Evolutionary conservation across 176 grass and related monocot genomes (phyloP).

Genomic region (Aegilops umbellulata): DNA sequence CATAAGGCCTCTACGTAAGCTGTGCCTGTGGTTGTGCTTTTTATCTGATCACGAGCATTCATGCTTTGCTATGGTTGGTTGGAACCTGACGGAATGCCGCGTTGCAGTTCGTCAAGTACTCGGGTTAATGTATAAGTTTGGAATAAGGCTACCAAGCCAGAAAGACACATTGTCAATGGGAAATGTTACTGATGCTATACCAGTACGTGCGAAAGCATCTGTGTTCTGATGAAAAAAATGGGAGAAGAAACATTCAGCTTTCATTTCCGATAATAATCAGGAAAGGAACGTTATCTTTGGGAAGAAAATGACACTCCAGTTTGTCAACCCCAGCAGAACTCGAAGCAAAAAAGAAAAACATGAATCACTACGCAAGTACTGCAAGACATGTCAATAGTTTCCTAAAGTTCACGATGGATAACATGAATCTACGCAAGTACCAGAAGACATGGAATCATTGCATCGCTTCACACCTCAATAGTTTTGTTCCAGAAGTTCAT

Average conservation of each 20-base stretch:
- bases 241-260: background rate
- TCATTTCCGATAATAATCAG: background rate
- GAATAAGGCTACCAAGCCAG: constrained; percentile 39
- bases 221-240: too few species aligned
- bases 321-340: background rate
- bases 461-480: background rate
- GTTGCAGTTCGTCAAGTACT: background rate
- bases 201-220: too few species aligned
- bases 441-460: background rate
- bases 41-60: constrained; percentile 32
- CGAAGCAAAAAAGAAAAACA: background rate
- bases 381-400: too few species aligned
- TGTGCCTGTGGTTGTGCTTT: constrained; percentile 29
- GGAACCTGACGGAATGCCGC: constrained; percentile 22
- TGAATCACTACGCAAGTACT: background rate
- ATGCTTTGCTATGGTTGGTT: background rate
- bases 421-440: background rate
- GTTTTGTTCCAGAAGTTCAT: background rate
- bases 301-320: background rate
- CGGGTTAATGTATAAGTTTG: constrained; percentile 17
- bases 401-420: too few species aligned
- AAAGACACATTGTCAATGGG: constrained; percentile 11
- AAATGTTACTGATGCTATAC: background rate
- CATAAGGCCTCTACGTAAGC: background rate
- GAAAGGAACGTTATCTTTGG: background rate